Evolutionary conservation across 108 stramenopile genomes (phyloP), one percentile per base, ranked within the genome.

Genomic region (Mediolabrus comicus): DNA sequence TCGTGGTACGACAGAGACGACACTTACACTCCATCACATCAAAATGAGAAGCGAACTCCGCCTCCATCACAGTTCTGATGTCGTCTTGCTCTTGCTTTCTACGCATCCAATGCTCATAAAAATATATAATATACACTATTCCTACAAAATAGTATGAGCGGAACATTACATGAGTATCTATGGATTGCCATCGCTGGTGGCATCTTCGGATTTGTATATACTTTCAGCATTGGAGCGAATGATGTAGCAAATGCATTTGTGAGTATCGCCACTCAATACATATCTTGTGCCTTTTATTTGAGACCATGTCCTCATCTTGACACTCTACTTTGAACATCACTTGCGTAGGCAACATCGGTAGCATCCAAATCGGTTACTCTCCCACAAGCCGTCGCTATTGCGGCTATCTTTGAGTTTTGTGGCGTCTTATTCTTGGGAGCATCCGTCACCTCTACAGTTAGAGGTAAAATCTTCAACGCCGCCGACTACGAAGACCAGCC

Each of bases 211-310:
- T 81, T 84, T 67, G 7, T 52, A 0, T 74, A 70, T 19, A 56
- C 65, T 5, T 82, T 62, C 33, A 55, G 68, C 24, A 85, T 85
- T 9, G 90, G 90, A 36, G 90, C 88, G 7, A 89, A 91, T 64
- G 87, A 91, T 65, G 87, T 89, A 26, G 87, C 87, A 22, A 92
- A 92, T 59, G 82, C 84, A 52, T 89, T 88, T 56, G 89, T 54
- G 11, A 54, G 28, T 41, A n/a, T n/a, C n/a, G n/a, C n/a, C n/a
- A n/a, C n/a, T n/a, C n/a, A n/a, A n/a, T n/a, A n/a, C n/a, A n/a
- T n/a, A n/a, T n/a, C n/a, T n/a, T n/a, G n/a, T n/a, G n/a, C n/a
- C n/a, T n/a, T n/a, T n/a, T n/a, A n/a, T n/a, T n/a, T n/a, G n/a
- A n/a, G n/a, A n/a, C n/a, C n/a, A n/a, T n/a, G n/a, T n/a, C n/a